Percentiles rank a stretch among this genome's conserved stretches.
phyloP scores from a whole-genome alignment of 1,284 basidiomycete genomes.

The Ganoderma lucidum region DNA sequence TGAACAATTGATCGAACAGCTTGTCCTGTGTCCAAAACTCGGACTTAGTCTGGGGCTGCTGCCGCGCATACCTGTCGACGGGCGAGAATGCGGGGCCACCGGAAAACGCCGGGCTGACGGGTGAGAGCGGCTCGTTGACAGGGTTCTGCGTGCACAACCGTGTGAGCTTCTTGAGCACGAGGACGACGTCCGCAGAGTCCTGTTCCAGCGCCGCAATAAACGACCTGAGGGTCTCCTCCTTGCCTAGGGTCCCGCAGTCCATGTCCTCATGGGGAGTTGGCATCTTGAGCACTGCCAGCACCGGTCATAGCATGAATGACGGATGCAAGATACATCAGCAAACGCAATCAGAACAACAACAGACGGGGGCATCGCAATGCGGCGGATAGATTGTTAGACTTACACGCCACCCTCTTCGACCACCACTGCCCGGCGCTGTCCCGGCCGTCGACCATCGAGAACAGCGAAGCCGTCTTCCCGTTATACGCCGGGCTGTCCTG shows the following conservation, averaged over 20 bases:
- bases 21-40: constrained; percentile 74
- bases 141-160: constrained; percentile 68
- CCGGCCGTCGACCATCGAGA: constrained; percentile 68
- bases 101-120: constrained; percentile 58
- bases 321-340: constrained; percentile 29
- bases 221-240: constrained; percentile 56
- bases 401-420: constrained; percentile 74
- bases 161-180: constrained; percentile 66
- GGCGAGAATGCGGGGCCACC: constrained; percentile 44
- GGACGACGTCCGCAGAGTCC: constrained; percentile 57
- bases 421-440: constrained; percentile 80
- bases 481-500: constrained; percentile 74
- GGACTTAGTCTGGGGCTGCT: constrained; percentile 52
- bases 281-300: constrained; percentile 57
- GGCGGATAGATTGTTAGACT: constrained; percentile 40
- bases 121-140: constrained; percentile 50
- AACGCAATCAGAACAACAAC: constrained; percentile 29
- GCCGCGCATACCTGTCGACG: constrained; percentile 43
- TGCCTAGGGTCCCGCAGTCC: constrained; percentile 50
- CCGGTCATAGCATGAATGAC: constrained; percentile 14
- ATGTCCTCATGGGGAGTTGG: constrained; percentile 50
- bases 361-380: constrained; percentile 16
- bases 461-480: constrained; percentile 59
- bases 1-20: constrained; percentile 71
- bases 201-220: constrained; percentile 62